Evolutionary conservation across 352 stramenopile species (phyloP).

Genomic region (Phytophthora foliorum): DNA sequence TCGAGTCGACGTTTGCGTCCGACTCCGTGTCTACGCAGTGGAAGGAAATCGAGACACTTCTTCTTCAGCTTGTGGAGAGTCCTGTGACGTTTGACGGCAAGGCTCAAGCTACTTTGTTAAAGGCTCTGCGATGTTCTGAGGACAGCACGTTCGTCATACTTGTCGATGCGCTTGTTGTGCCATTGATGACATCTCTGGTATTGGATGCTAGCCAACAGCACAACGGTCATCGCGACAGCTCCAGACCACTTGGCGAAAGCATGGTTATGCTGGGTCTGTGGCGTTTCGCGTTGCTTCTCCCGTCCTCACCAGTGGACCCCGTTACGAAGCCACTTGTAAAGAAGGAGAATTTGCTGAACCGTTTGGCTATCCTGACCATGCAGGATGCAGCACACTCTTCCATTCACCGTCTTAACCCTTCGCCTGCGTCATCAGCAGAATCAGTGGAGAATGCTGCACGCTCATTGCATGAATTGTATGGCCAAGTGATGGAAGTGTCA

Average conservation of each 20-base stretch:
- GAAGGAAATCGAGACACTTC: constrained; percentile 32
- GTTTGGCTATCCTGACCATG: constrained; percentile 80
- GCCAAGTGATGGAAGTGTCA: constrained; percentile 42
- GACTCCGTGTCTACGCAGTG: constrained; percentile 28
- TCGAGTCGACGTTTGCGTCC: constrained; percentile 51
- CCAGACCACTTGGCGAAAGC: constrained; percentile 61
- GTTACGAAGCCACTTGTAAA: constrained; percentile 95
- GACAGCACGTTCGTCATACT: constrained; percentile 44
- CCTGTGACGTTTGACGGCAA: constrained; percentile 27
- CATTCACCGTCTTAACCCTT: constrained; percentile 65
- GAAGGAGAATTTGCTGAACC: constrained; percentile 92
- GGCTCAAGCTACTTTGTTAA: constrained; percentile 35
- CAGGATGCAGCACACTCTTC: constrained; percentile 67
- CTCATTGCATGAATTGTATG: constrained; percentile 31
- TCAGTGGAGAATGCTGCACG: constrained; percentile 16
- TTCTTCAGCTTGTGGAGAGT: constrained; percentile 32
- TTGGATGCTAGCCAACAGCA: constrained; percentile 4
- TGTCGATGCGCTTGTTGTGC: constrained; percentile 54
- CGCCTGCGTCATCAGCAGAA: constrained; percentile 38
- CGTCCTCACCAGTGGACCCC: constrained; percentile 96
- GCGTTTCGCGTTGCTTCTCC: constrained; percentile 94
- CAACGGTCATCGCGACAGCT: neutral
- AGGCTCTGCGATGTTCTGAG: constrained; percentile 44
- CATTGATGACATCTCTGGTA: constrained; percentile 42
- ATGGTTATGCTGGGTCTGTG: constrained; percentile 95